These are phyloP conservation scores for Artemisia argyi DNA, from an alignment of 129 eudicot genomes.

Conservation along the genomic window DNA sequence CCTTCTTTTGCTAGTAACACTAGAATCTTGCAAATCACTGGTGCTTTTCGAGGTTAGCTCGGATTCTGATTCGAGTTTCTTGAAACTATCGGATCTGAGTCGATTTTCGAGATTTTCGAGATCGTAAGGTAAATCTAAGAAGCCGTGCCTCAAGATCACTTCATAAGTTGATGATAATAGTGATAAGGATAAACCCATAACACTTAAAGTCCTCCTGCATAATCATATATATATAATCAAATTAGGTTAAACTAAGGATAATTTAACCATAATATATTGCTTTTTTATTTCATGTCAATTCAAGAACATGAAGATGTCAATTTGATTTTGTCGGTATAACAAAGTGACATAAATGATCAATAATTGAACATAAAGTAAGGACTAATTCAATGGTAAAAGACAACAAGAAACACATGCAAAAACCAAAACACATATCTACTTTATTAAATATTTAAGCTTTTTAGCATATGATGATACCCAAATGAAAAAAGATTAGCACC, in stretches of 20 bases:
- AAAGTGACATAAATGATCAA: conserved; percentile 4
- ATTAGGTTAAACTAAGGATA: not conserved
- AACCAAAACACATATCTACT: conserved; percentile 6
- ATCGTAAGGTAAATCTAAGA: conserved; percentile 33
- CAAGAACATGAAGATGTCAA: conserved; percentile 28
- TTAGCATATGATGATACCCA: not conserved
- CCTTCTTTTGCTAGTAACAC: conserved; percentile 30
- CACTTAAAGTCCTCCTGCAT: conserved; percentile 30
- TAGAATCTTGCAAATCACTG: conserved; percentile 29
- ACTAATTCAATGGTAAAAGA: conserved; percentile 5
- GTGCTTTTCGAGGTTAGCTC: conserved; percentile 17
- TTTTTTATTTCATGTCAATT: not conserved
- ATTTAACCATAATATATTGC: not conserved
- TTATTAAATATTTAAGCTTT: not conserved
- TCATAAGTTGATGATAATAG: conserved; percentile 57
- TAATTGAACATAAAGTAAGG: conserved; percentile 14
- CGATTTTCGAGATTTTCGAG: conserved; percentile 36
- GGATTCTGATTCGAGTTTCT: conserved; percentile 45
- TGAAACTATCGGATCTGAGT: conserved; percentile 45
- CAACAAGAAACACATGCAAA: not conserved
- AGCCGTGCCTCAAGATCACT: conserved; percentile 39
- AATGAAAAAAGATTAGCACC: not conserved
- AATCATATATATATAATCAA: not conserved
- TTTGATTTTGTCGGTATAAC: conserved; percentile 9
- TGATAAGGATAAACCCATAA: conserved; percentile 61